Evolutionary conservation across 2,329 filamentous ascomycete species (phyloP).

Genomic region (Fusarium sublunatum): DNA sequence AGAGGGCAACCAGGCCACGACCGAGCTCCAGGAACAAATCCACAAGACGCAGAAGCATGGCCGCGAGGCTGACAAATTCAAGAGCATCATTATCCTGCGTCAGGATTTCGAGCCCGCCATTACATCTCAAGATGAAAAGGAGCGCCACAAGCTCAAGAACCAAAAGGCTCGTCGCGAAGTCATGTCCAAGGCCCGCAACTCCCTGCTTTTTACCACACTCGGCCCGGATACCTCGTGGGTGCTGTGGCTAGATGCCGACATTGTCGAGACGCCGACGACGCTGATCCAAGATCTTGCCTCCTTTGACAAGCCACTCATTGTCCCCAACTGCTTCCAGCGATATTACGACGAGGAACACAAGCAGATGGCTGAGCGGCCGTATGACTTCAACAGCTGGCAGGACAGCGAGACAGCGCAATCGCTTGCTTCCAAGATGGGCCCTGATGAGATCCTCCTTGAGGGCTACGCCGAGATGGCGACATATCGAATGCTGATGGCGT

Average conservation of each 20-base stretch:
- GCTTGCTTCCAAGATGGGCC: conserved; percentile 82
- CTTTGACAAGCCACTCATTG: conserved; percentile 90
- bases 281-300: conserved; percentile 91
- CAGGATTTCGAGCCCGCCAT: conserved; percentile 93
- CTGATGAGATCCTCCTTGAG: conserved; percentile 92
- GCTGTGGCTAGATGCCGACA: conserved; percentile 92
- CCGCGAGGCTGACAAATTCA: conserved; percentile 83
- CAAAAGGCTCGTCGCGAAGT: conserved; percentile 87
- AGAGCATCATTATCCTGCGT: conserved; percentile 91
- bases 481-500: conserved; percentile 90
- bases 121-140: conserved; percentile 82
- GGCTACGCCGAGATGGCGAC: conserved; percentile 94
- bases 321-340: conserved; percentile 94
- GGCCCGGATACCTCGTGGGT: conserved; percentile 95
- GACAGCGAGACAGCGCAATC: conserved; percentile 84
- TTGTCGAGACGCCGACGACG: conserved; percentile 85
- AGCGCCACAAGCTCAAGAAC: conserved; percentile 90
- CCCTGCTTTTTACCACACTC: conserved; percentile 92
- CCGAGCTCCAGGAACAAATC: conserved; percentile 85
- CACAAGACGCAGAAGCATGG: conserved; percentile 83
- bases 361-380: conserved; percentile 80
- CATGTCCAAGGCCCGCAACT: conserved; percentile 95
- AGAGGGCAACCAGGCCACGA: conserved; percentile 88
- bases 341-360: conserved; percentile 78
- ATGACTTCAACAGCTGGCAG: conserved; percentile 98